Conservation (phyloP, 441 rosid genomes). For the Erodium texanum region DNA sequence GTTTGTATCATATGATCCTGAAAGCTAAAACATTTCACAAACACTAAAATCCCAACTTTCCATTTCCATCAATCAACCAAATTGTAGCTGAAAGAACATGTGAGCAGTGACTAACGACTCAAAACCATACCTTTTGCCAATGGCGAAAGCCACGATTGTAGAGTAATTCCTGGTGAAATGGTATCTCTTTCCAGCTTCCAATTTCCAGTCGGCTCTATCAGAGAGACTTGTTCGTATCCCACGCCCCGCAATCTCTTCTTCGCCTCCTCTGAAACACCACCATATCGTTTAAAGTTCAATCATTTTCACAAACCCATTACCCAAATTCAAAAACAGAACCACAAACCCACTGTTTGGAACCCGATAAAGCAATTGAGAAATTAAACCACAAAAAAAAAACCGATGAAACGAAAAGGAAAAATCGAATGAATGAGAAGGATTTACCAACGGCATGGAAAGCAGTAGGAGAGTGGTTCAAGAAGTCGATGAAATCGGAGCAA, state of each 20-base stretch:
- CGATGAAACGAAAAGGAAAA: neutral
- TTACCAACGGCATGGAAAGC: constrained; percentile 97
- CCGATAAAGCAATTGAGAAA: neutral
- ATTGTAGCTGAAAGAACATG: neutral
- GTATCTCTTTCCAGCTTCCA: constrained; percentile 70
- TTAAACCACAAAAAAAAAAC: neutral
- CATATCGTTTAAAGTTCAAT: neutral
- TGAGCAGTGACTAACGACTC: neutral
- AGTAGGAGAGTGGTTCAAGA: constrained; percentile 90
- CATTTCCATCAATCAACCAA: neutral
- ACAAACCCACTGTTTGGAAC: neutral
- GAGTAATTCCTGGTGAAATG: constrained; percentile 89
- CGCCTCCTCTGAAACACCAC: constrained; percentile 52
- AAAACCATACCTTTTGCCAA: constrained; percentile 61
- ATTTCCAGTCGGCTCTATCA: constrained; percentile 79
- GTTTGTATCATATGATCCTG: no score
- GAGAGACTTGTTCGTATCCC: constrained; percentile 62
- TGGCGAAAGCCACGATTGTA: constrained; percentile 84
- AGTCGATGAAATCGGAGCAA: constrained; percentile 51
- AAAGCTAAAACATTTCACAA: neutral
- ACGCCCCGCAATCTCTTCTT: constrained; percentile 51
- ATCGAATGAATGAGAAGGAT: neutral
- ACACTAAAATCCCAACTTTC: constrained; percentile 1
- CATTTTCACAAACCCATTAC: neutral
- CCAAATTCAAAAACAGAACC: constrained; percentile 1